phyloP scores from a whole-genome alignment of 805 yeast genomes.

The Schizosaccharomyces cryophilus region DNA sequence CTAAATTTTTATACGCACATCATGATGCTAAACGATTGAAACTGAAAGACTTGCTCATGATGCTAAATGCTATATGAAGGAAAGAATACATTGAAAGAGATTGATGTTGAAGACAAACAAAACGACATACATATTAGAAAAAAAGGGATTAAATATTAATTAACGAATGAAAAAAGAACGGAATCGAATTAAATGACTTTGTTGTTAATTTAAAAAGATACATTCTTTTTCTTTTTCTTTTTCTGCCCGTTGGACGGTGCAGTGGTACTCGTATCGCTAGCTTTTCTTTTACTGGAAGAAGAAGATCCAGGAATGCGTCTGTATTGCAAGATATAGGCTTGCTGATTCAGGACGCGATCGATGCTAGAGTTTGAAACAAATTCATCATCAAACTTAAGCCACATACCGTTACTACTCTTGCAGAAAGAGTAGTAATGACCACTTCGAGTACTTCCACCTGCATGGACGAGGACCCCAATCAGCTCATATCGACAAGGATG shows the following conservation, averaged over 20 bases:
- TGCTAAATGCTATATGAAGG: no score
- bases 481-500: constrained; percentile 33
- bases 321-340: constrained; percentile 76
- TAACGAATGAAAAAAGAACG: no score
- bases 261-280: not conserved
- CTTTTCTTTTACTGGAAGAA: not conserved
- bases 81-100: no score
- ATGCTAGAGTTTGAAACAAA: constrained; percentile 51
- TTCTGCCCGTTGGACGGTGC: not conserved
- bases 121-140: no score
- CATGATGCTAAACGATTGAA: no score
- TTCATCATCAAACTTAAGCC: constrained; percentile 93
- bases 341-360: constrained; percentile 50
- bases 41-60: no score
- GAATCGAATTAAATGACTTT: no score
- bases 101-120: no score
- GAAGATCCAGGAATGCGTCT: not conserved
- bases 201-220: no score
- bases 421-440: constrained; percentile 89
- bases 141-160: no score
- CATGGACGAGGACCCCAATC: constrained; percentile 71
- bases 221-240: not conserved
- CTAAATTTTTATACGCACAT: no score
- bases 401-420: constrained; percentile 70
- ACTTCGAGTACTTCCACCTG: constrained; percentile 72